Evolutionary conservation across 2,329 filamentous ascomycete species (phyloP).

Genomic region (Talaromyces sp.): DNA sequence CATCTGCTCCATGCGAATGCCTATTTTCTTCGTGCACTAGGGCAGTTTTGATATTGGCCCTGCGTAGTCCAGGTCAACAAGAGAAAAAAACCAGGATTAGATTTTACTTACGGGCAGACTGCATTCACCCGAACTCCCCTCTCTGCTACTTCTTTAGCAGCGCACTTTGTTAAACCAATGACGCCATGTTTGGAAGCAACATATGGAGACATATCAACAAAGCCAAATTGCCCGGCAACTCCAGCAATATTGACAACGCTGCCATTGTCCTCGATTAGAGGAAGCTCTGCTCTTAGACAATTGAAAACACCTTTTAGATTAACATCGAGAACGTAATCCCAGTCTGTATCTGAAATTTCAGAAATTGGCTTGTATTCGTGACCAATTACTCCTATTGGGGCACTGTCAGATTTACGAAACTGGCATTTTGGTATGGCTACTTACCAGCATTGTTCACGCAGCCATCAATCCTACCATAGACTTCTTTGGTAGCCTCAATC

Average conservation of each 20-base stretch:
- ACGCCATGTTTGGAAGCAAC: conserved; percentile 32
- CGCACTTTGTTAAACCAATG: conserved; percentile 32
- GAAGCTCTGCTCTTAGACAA: background rate
- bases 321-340: background rate
- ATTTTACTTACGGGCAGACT: conserved; percentile 30
- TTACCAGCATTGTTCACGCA: no score
- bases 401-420: background rate
- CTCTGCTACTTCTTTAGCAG: conserved; percentile 34
- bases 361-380: background rate
- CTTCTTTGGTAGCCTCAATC: no score
- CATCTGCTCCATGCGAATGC: background rate
- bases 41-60: background rate
- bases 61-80: no score
- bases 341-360: background rate
- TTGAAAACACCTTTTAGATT: background rate
- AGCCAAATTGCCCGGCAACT: background rate
- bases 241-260: background rate
- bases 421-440: no score
- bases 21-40: background rate
- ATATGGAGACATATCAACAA: conserved; percentile 26
- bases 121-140: conserved; percentile 37
- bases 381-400: background rate
- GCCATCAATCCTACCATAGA: no score
- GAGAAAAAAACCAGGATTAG: background rate
- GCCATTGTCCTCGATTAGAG: background rate